Evolutionary conservation across 257 asterid species (phyloP), one percentile per base, ranked within the genome.

Genomic region (Nemophila menziesii): DNA sequence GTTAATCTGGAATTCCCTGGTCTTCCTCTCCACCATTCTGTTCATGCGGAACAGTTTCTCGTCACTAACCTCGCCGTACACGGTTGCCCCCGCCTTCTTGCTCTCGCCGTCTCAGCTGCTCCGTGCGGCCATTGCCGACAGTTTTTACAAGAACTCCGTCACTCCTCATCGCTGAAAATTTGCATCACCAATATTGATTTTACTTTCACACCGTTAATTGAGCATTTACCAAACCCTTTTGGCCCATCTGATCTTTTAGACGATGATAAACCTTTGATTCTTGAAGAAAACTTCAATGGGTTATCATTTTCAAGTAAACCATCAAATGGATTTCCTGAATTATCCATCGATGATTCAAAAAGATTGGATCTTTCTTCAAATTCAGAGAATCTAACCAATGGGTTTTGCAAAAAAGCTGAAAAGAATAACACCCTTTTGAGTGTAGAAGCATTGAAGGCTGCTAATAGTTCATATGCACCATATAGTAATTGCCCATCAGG

Each of bases 61-160:
- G 49, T 82, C 48, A 79, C 77, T 20, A 82, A 77, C 44, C 77
- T 82, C 40, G 69, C 72, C 6, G 58, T 57, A 55, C 70, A 82
- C 50, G 46, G 73, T 23, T 79, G 87, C 45, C 79, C 82, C 5
- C 44, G 67, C 33, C 81, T 82, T 55, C 37, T 63, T 4, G 48
- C 70, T 21, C 48, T 86, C 56, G 87, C 97, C 52, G 97, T 86
- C 40, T 82, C 97, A 44, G 83, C 90, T 16, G 92, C 93, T 46
- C 97, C 97, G 5, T 86, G 97, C 57, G 97, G 97, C 45, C 97
- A 86, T 83, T 86, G 97, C 68, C 93, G 97, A 56, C 97, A 86
- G 60, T 86, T 86, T 67, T 42, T 77, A 22, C 97, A 86, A 60
- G 97, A 87, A 27, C 78, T 79, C 51, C 82, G 95, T 11, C 48